Percentiles rank a stretch among this genome's conserved stretches.
Conservation (phyloP, 148 eudicot genomes). For the Silene latifolia region DNA sequence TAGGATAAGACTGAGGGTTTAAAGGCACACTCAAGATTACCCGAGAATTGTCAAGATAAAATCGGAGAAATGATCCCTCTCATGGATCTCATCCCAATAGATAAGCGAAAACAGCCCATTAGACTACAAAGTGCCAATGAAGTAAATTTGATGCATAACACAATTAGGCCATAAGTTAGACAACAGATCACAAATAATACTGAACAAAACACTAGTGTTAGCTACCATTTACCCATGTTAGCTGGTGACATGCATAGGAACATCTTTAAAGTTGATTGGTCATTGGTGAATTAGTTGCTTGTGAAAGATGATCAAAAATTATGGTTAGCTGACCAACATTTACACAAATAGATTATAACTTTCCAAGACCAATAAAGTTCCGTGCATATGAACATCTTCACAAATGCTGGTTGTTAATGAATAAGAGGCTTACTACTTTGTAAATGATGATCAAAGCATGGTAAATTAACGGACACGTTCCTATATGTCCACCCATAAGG, state of each 20-base stretch:
- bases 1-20: not conserved
- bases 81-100: conserved; percentile 91
- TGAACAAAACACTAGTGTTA: not conserved
- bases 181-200: not conserved
- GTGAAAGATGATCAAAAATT: not conserved
- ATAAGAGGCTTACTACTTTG: not conserved
- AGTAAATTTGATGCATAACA: not conserved
- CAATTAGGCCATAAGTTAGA: no score
- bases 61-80: conserved; percentile 88
- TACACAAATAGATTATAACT: no score
- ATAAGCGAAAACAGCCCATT: conserved; percentile 10
- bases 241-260: not conserved
- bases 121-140: not conserved
- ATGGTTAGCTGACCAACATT: not conserved
- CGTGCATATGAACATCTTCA: not conserved
- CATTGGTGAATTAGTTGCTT: no score
- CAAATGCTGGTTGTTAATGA: not conserved
- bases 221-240: not conserved
- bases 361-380: not conserved
- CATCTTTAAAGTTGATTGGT: not conserved
- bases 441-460: no score
- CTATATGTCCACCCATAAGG: not conserved
- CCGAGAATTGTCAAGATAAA: conserved; percentile 88
- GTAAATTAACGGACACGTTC: not conserved
- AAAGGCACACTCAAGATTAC: conserved; percentile 29